Conservation (phyloP, 345 rosid species). For the Brassica napus region DNA sequence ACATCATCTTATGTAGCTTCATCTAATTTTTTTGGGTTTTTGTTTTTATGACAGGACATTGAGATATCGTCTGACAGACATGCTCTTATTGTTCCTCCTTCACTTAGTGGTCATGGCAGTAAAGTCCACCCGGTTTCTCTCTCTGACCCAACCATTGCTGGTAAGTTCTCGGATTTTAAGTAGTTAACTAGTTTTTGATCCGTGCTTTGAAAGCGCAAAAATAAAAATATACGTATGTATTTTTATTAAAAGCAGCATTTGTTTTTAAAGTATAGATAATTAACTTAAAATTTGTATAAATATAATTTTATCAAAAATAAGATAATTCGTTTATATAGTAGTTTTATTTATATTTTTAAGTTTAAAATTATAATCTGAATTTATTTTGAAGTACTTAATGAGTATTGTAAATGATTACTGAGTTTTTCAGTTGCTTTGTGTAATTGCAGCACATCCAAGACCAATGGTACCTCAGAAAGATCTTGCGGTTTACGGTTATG, state of each 20-base stretch:
- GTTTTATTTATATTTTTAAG: too few species aligned
- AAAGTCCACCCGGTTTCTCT: slow-evolving; percentile 77
- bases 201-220: too few species aligned
- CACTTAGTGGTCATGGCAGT: slow-evolving; percentile 64
- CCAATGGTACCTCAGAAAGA: slow-evolving; percentile 97
- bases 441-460: slow-evolving; percentile 71
- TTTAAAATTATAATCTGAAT: too few species aligned
- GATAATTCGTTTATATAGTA: too few species aligned
- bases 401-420: background rate
- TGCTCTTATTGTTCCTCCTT: slow-evolving; percentile 92
- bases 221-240: too few species aligned
- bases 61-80: slow-evolving; percentile 91
- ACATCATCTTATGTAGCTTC: background rate
- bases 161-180: slow-evolving; percentile 43
- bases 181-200: too few species aligned
- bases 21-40: background rate
- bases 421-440: background rate
- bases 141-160: slow-evolving; percentile 63
- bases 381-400: too few species aligned
- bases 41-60: slow-evolving; percentile 49
- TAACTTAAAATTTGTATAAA: too few species aligned
- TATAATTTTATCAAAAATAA: too few species aligned
- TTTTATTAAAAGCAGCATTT: too few species aligned
- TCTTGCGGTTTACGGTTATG: slow-evolving; percentile 86
- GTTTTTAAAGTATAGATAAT: too few species aligned